Conservation (phyloP, 441 rosid genomes). For the Croton laevigatus region DNA sequence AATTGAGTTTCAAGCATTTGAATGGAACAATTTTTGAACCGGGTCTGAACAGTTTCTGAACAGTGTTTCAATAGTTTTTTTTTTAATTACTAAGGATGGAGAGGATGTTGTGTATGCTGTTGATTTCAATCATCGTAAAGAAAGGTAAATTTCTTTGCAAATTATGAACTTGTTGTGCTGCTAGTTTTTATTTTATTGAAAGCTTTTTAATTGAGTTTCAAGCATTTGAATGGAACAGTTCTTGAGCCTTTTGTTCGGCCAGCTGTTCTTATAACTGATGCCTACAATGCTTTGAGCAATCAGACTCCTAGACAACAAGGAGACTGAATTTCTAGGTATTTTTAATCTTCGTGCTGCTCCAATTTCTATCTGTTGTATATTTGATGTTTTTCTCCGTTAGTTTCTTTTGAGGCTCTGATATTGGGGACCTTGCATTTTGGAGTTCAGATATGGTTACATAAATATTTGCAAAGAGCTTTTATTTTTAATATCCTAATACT, state of each 20-base stretch:
- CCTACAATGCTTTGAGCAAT: constrained; percentile 72
- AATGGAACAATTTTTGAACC: no score
- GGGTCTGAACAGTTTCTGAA: no score
- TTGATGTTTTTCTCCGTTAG: constrained; percentile 4
- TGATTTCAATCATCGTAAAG: constrained; percentile 94
- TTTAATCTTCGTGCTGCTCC: constrained; percentile 7
- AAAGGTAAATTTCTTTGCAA: constrained; percentile 48
- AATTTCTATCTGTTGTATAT: background rate
- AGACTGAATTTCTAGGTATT: constrained; percentile 81
- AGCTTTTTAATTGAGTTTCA: constrained; percentile 21
- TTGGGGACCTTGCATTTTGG: background rate
- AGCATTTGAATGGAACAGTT: constrained; percentile 97
- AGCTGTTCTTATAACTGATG: constrained; percentile 93
- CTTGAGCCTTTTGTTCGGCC: constrained; percentile 88
- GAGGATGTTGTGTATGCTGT: constrained; percentile 97
- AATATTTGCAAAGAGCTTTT: constrained; percentile 3
- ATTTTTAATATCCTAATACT: constrained; percentile 15
- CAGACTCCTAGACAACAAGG: constrained; percentile 77
- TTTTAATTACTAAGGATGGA: constrained; percentile 96
- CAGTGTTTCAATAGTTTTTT: no score
- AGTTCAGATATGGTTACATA: background rate
- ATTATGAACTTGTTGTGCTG: constrained; percentile 10
- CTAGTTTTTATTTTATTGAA: background rate
- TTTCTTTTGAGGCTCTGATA: constrained; percentile 3
- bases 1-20: constrained; percentile 61